Conservation (phyloP, 345 rosid genomes). For the Acer negundo region DNA sequence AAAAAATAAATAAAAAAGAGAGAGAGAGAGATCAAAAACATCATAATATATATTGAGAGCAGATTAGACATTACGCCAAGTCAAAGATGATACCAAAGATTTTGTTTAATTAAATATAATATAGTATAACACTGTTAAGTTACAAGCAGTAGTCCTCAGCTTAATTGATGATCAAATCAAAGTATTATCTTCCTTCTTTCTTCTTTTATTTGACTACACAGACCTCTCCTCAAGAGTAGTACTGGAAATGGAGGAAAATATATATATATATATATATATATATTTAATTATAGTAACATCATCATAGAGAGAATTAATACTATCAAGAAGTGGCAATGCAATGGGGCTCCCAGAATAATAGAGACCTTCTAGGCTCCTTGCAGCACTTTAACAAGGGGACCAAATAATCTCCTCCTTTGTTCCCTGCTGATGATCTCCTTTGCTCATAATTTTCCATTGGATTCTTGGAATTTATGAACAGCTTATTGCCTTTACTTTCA, state of each 20-base stretch:
- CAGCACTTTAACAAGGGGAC: conserved; percentile 56
- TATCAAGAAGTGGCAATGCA: conserved; percentile 85
- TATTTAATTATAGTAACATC: no score
- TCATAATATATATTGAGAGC: conserved; percentile 10
- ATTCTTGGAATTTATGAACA: conserved; percentile 22
- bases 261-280: neutral
- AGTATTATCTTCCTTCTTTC: conserved; percentile 22
- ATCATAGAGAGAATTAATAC: neutral
- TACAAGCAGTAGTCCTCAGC: neutral
- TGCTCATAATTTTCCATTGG: conserved; percentile 23
- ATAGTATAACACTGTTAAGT: conserved; percentile 6
- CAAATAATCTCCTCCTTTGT: conserved; percentile 32
- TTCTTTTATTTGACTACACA: conserved; percentile 43
- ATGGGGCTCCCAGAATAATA: conserved; percentile 51
- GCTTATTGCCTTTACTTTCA: conserved; percentile 13
- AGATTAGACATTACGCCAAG: conserved; percentile 30
- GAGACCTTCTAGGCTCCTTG: conserved; percentile 74
- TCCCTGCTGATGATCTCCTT: conserved; percentile 31
- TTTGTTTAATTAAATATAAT: conserved; percentile 20
- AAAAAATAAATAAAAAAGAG: neutral
- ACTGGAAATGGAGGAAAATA: conserved; percentile 34
- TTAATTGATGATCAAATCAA: neutral
- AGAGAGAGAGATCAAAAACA: neutral
- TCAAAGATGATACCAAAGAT: conserved; percentile 40
- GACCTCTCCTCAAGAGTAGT: conserved; percentile 13